These are phyloP conservation scores for Acrocalymma vagum DNA, from an alignment of 2,329 filamentous ascomycete genomes.

Conservation along the genomic window DNA sequence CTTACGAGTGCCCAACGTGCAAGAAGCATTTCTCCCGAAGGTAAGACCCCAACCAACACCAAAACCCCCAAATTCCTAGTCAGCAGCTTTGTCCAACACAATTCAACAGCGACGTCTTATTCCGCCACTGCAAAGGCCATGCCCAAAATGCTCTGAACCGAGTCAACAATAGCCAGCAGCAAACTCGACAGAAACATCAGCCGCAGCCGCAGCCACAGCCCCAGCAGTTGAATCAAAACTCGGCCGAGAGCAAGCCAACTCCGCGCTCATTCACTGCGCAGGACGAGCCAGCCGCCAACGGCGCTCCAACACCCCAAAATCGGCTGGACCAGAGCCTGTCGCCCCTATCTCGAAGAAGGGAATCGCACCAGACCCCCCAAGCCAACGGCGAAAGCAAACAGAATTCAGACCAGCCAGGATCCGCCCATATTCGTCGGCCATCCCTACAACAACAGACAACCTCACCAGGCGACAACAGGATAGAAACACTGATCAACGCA, in stretches of 20 bases:
- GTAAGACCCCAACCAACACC: conserved; percentile 47
- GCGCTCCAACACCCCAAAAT: conserved; percentile 26
- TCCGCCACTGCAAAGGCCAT: conserved; percentile 61
- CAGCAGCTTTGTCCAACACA: conserved; percentile 30
- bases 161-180: conserved; percentile 40
- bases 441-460: conserved; percentile 23
- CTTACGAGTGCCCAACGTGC: conserved; percentile 62
- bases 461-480: conserved; percentile 41
- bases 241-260: conserved; percentile 25
- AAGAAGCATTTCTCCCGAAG: conserved; percentile 64
- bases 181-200: conserved; percentile 33
- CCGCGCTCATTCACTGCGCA: too few relatives aligned
- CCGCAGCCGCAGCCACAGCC: conserved; percentile 29
- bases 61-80: conserved; percentile 14
- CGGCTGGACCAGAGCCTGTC: conserved; percentile 36
- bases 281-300: conserved; percentile 19
- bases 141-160: conserved; percentile 50
- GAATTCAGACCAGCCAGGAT: conserved; percentile 25
- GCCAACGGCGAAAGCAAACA: conserved; percentile 23
- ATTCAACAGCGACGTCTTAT: conserved; percentile 56
- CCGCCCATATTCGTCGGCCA: conserved; percentile 17
- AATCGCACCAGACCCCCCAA: conserved; percentile 32
- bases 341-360: conserved; percentile 32
- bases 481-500: conserved; percentile 49
- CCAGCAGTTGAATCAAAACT: conserved; percentile 21